Evolutionary conservation across 176 grass and related monocot species (phyloP).

Genomic region (Phoenix dactylifera): DNA sequence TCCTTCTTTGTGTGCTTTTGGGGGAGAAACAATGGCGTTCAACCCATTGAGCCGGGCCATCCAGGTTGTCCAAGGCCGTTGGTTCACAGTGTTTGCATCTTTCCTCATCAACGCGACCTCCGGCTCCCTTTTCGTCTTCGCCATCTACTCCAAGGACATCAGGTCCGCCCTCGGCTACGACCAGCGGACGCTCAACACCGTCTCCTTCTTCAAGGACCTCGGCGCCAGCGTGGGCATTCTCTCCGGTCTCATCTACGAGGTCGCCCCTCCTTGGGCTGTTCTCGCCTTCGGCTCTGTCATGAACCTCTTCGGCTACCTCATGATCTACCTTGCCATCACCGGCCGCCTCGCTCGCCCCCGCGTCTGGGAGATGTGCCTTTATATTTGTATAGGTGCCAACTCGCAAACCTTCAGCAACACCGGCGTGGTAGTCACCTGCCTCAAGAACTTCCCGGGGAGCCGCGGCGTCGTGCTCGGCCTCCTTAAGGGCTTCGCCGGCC

Average conservation of each 20-base stretch:
- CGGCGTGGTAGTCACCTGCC: slow-evolving; percentile 42
- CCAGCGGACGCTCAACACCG: slow-evolving; percentile 71
- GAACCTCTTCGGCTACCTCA: slow-evolving; percentile 74
- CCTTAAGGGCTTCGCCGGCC: slow-evolving; percentile 66
- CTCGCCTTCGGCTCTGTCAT: slow-evolving; percentile 42
- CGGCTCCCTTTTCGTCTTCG: slow-evolving; percentile 71
- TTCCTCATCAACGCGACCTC: slow-evolving; percentile 56
- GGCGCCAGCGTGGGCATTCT: slow-evolving; percentile 61
- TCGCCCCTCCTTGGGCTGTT: slow-evolving; percentile 48
- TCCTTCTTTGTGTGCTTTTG: too few relatives aligned
- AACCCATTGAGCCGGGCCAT: slow-evolving; percentile 1
- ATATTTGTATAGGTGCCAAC: slow-evolving; percentile 66
- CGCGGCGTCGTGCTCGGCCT: slow-evolving; percentile 51
- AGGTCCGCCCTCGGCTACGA: slow-evolving; percentile 58
- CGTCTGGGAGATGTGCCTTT: slow-evolving; percentile 63
- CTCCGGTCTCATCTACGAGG: slow-evolving; percentile 46
- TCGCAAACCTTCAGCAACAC: slow-evolving; percentile 74
- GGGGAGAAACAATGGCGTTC: too few relatives aligned
- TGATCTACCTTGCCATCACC: slow-evolving; percentile 61
- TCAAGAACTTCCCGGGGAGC: slow-evolving; percentile 73
- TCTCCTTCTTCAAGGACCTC: slow-evolving; percentile 80
- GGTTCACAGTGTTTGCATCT: slow-evolving; percentile 73
- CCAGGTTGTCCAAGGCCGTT: slow-evolving; percentile 44
- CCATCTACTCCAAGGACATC: slow-evolving; percentile 65
- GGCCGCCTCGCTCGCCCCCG: slow-evolving; percentile 24